Evolutionary conservation across 108 stramenopile genomes (phyloP).

Genomic region (Nannochloropsis salina): DNA sequence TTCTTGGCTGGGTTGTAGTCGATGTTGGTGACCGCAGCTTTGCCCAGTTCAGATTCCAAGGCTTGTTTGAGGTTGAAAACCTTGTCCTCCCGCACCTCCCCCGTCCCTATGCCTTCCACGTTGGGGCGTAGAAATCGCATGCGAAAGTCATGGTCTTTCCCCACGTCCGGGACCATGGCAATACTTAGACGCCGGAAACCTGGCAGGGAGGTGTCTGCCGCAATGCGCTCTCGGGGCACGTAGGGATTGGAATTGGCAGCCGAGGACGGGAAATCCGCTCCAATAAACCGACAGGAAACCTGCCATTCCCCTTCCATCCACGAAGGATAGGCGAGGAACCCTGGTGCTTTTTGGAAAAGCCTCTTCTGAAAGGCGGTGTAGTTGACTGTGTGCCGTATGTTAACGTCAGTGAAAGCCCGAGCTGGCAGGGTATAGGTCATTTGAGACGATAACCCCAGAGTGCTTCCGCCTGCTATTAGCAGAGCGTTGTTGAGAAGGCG

Average conservation of each 20-base stretch:
- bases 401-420: not conserved
- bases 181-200: not conserved
- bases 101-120: not conserved
- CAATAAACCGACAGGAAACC: not conserved
- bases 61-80: not conserved
- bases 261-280: not conserved
- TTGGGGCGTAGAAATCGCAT: not conserved
- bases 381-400: not conserved
- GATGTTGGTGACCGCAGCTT: not conserved
- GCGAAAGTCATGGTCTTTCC: not conserved
- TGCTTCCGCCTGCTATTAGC: not conserved
- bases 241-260: not conserved
- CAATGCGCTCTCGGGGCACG: not conserved
- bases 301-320: conserved; percentile 19
- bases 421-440: not conserved
- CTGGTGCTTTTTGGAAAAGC: not conserved
- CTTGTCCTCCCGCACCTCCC: not conserved
- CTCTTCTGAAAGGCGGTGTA: conserved; percentile 8
- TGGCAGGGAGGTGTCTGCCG: not conserved
- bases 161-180: conserved; percentile 19
- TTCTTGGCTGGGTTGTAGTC: conserved; percentile 3
- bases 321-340: not conserved
- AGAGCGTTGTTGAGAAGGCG: not conserved
- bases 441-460: no score
- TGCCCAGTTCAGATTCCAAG: conserved; percentile 14